These are phyloP conservation scores for Trametes coccinea DNA, from an alignment of 768 basidiomycete genomes.

Conservation along the genomic window DNA sequence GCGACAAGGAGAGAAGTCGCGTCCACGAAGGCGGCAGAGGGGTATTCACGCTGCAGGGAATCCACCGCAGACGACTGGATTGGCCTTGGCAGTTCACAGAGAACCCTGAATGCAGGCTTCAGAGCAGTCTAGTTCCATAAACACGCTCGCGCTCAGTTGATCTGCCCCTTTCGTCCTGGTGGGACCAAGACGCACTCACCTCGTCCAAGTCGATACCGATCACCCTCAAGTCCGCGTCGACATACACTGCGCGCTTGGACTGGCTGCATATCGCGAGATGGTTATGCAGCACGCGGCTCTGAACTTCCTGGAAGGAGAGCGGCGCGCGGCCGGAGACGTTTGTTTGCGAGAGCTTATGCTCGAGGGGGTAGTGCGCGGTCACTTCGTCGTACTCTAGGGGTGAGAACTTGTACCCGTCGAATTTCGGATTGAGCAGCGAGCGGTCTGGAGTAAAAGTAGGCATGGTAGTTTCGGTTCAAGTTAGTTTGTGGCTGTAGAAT, in stretches of 20 bases:
- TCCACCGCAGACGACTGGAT: slow-evolving; percentile 44
- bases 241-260: slow-evolving; percentile 56
- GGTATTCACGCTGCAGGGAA: slow-evolving; percentile 65
- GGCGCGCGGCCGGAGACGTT: slow-evolving; percentile 60
- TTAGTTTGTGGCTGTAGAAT: neutral
- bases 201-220: slow-evolving; percentile 55
- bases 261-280: slow-evolving; percentile 59
- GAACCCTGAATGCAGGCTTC: slow-evolving; percentile 51
- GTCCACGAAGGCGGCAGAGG: slow-evolving; percentile 62
- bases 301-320: slow-evolving; percentile 78
- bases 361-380: slow-evolving; percentile 51
- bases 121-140: slow-evolving; percentile 48
- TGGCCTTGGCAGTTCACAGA: slow-evolving; percentile 62
- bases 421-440: slow-evolving; percentile 72
- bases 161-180: neutral
- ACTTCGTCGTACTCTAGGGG: slow-evolving; percentile 57
- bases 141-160: neutral
- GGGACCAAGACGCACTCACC: slow-evolving; percentile 47
- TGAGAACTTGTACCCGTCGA: slow-evolving; percentile 81
- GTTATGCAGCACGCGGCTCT: slow-evolving; percentile 82
- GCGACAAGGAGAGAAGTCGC: slow-evolving; percentile 53
- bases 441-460: slow-evolving; percentile 32
- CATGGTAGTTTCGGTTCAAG: slow-evolving; percentile 12
- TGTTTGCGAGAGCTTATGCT: slow-evolving; percentile 47
- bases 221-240: slow-evolving; percentile 65